phyloP scores from a whole-genome alignment of 2,329 filamentous ascomycete species.

The Akanthomyces dipterigenus region DNA sequence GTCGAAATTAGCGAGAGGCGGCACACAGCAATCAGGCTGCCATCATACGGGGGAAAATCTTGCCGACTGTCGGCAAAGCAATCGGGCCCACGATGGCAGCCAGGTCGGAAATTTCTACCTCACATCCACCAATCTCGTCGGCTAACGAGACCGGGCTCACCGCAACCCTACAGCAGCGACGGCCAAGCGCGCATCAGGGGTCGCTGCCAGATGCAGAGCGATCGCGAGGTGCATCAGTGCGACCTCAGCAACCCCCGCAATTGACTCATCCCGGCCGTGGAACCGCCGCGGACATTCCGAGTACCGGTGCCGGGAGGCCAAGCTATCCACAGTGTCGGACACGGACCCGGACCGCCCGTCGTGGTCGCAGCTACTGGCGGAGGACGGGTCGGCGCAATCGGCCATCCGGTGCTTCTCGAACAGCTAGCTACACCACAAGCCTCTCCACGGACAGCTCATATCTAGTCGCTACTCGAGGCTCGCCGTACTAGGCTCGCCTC shows the following conservation, averaged over 20 bases:
- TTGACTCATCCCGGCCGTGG: not conserved
- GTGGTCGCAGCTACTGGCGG: not conserved
- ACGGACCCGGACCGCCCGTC: not conserved
- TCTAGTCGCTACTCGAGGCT: not conserved
- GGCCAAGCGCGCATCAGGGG: not conserved
- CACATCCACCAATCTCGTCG: not conserved
- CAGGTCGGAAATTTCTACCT: not conserved
- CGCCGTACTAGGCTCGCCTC: not conserved
- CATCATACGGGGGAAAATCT: not conserved
- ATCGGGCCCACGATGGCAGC: not conserved
- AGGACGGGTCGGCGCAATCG: not conserved
- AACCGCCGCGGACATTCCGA: not conserved
- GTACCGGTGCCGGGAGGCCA: not conserved
- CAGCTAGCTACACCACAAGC: not conserved
- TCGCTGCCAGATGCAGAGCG: not conserved
- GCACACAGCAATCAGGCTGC: not conserved
- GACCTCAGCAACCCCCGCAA: not conserved
- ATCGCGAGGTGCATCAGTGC: not conserved
- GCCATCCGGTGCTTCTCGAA: not conserved
- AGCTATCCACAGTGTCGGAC: not conserved
- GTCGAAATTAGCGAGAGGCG: not conserved
- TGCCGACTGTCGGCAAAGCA: conserved; percentile 3
- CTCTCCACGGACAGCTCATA: not conserved
- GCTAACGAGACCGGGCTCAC: not conserved
- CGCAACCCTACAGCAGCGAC: not conserved